Conservation (phyloP, 2,329 filamentous ascomycete genomes). For the Sporothrix brunneoviolacea region DNA sequence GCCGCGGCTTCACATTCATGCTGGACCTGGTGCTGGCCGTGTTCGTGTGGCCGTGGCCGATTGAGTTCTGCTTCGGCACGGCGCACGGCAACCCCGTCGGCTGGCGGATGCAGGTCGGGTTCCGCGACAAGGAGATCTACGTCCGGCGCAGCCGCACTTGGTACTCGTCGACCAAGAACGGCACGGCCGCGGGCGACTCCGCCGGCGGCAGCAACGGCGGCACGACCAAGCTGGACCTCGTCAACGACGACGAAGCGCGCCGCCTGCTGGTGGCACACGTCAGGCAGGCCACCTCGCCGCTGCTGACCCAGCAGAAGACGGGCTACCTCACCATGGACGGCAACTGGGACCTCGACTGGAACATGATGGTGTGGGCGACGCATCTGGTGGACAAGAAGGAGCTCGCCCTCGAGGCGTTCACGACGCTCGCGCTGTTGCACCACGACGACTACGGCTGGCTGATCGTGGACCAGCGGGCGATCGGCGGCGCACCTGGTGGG, state of each 20-base stretch:
- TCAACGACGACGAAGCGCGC: constrained; percentile 41
- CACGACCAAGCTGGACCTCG: constrained; percentile 43
- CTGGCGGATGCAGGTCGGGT: constrained; percentile 72
- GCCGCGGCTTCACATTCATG: constrained; percentile 59
- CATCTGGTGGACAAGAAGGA: constrained; percentile 59
- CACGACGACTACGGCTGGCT: constrained; percentile 65
- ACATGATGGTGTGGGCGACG: constrained; percentile 68
- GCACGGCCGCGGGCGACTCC: neutral
- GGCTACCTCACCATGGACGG: constrained; percentile 80
- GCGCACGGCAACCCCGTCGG: constrained; percentile 53
- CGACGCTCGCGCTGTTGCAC: constrained; percentile 62
- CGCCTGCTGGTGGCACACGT: constrained; percentile 57
- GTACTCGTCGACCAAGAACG: constrained; percentile 38
- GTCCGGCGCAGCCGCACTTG: constrained; percentile 71
- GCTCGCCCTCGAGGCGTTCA: constrained; percentile 58
- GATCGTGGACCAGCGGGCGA: constrained; percentile 52
- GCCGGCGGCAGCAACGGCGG: neutral
- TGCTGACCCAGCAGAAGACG: constrained; percentile 68
- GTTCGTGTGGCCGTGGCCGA: constrained; percentile 67
- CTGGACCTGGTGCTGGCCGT: constrained; percentile 65
- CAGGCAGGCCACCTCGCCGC: constrained; percentile 60
- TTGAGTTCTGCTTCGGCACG: constrained; percentile 61
- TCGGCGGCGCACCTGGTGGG: constrained; percentile 14
- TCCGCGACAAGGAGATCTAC: constrained; percentile 72
- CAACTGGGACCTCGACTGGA: constrained; percentile 84